Base-by-base conservation (phyloP, 495 filamentous ascomycete species). In the Neurospora terricola region DNA sequence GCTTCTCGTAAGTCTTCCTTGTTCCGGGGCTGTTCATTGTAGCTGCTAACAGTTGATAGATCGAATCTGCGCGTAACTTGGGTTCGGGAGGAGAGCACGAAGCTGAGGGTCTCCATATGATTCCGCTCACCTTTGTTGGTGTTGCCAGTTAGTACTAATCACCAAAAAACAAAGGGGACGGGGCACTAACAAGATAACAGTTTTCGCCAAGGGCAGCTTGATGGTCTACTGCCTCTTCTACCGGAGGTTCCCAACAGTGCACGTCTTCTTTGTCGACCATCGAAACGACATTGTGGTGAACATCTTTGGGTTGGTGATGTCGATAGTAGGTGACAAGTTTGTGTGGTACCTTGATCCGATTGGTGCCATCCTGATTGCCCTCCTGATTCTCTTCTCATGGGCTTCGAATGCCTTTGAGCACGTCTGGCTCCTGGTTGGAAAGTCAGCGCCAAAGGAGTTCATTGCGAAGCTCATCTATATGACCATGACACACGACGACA, bases 391-490 rank as follows among this genome's bases (percentile, higher is more conserved):
- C 42, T 84, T 84, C 69, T 88, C 87, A 5, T 88, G 87, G 87
- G 79, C 83, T 9, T 76, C 84, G 70, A 88, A 87, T 71, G 87
- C 86, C 6, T 87, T 87, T 73, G 86, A 88, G 70, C 85, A 88
- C 70, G 84, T 88, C 42, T 89, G 86, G 87, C 78, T 87, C 27
- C 77, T 87, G 69, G 86, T 88, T 14, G 86, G 87, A 21, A 89
- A 87, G 75, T 81, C 82, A 54, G 86, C 86, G 10, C 87, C 86
- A 3, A 81, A 81, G 48, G 84, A 87, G 69, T 89, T 87, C 70
- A 80, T 88, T 38, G 85, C 86, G 70, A 88, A 88, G 81, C 81
- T 87, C 76, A 85, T 89, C 72, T 89, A 88, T 75, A 83, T 89
- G 73, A 79, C 82, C 75, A 81, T 88, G 78, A 88, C 86, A 8